Evolutionary conservation across 306 rosid species (phyloP), one percentile per base, ranked within the genome.

Genomic region (Medicago arabica): DNA sequence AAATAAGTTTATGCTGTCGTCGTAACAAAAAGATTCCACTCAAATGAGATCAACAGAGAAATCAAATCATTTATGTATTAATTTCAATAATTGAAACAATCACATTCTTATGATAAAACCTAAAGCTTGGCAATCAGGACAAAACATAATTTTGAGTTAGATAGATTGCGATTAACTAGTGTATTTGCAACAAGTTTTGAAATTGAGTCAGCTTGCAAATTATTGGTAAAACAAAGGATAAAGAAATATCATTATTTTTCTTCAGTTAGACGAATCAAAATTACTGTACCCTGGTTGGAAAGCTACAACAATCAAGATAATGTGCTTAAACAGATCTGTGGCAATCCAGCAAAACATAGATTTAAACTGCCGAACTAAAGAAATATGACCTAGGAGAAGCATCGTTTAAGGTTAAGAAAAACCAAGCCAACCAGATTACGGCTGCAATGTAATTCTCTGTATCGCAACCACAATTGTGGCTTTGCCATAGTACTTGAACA

Each of bases 171-270:
- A 28, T 43, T 14, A 36, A 13, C 8, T 46, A 19, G 25, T 44
- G 21, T 67, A 36, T 68, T 55, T 21, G 36, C 6, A 70, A 44
- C n/a, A 49, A 60, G 66, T 19, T 10, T 28, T 18, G 16, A 40
- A 47, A 28, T 19, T 10, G 16, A 28, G 6, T 18, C 75, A 34
- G 36, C 25, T 3, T 61, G 67, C 51, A 71, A 16, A 61, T 38
- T 71, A 38, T 62, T 39, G 47, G 59, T 11, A 16, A 71, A 63
- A 60, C 9, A 69, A n/a, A 53, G 46, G 67, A 31, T 23, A 4
- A 43, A 60, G 47, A 78, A 41, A 67, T 41, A n/a, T n/a, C n/a
- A 18, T 18, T 13, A 43, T 55, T 9, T 65, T 76, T 47, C 16
- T 38, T 0, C 34, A 66, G 66, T 23, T 8, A 8, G n/a, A 38